Evolutionary conservation across 345 rosid species (phyloP).

Genomic region (Camelina neglecta): DNA sequence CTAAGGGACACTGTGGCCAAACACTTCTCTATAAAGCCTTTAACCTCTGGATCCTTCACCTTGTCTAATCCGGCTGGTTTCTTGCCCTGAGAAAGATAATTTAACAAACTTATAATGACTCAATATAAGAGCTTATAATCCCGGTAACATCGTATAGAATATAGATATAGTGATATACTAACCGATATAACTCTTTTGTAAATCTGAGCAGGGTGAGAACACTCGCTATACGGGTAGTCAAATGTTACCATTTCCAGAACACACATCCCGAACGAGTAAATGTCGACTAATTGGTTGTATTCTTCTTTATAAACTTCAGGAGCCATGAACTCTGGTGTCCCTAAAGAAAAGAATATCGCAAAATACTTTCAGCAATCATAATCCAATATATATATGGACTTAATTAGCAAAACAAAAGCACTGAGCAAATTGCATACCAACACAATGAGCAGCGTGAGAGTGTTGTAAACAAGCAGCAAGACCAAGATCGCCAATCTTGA

Average conservation of each 20-base stretch:
- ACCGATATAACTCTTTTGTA: constrained; percentile 95
- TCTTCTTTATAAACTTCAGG: constrained; percentile 95
- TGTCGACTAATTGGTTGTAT: constrained; percentile 88
- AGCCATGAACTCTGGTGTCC: constrained; percentile 99
- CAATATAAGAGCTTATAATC: neutral
- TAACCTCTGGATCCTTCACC: constrained; percentile 82
- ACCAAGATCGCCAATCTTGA: constrained; percentile 97
- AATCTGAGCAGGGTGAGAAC: constrained; percentile 91
- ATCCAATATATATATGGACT: neutral
- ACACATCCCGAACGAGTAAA: constrained; percentile 98
- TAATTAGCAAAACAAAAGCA: neutral
- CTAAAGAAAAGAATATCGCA: constrained; percentile 37
- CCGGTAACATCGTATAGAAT: neutral
- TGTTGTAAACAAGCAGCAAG: constrained; percentile 87
- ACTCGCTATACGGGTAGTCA: constrained; percentile 95
- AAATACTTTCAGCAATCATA: neutral
- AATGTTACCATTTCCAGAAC: constrained; percentile 94
- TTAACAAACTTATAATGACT: neutral
- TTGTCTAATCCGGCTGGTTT: constrained; percentile 86
- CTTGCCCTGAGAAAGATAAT: constrained; percentile 64
- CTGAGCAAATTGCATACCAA: constrained; percentile 60
- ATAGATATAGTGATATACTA: constrained; percentile 51
- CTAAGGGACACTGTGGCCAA: constrained; percentile 80
- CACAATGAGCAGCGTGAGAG: constrained; percentile 92
- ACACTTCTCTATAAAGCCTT: constrained; percentile 84